Evolutionary conservation across 2,329 filamentous ascomycete species (phyloP), one percentile per base, ranked within the genome.

Genomic region (Aurifilum marmelostoma): DNA sequence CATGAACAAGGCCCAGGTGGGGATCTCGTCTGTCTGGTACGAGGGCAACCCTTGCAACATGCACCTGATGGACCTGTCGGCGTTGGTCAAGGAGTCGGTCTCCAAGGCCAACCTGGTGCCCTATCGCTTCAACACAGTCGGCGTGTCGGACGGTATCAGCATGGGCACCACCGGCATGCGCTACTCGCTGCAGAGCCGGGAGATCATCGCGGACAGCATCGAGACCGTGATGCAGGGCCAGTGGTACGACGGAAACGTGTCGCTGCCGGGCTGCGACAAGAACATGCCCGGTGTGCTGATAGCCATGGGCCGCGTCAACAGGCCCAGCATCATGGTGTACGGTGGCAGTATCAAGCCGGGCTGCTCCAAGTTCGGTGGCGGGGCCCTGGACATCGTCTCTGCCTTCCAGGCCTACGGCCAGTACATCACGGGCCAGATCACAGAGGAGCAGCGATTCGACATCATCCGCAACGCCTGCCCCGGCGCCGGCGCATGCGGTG

Each of bases 181-280:
- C 72, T 98, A 94, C 83, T 96, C 92, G 67, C 85, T 97, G 65
- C 96, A 98, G 84, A 97, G 93, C 74, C 88, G 96, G 79, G 96
- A 99, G 81, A 88, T 99, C 76, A 99, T 99, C 75, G 96, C 96
- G 76, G 96, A 99, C 83, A 97, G 92, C 71, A 97, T 99, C 76
- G 96, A 99, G 87, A 98, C 96, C 6, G 96, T 99, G 75, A 99
- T 98, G 94, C 91, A 94, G 74, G 96, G 94, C 21, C 96, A 99
- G 82, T 98, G 94, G 94, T 98, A 99, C 79, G 96, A 99, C 80
- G 95, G 90, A 74, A 98, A 98, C 81, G 92, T 99, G 78, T 97
- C 93, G 66, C 92, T 99, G 75, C 96, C 96, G 18, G 96, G 96
- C 63, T 99, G 96, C 82, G 96, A 99, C 87, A 99, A 99, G 89